Conservation (phyloP, 2,329 filamentous ascomycete genomes). For the Sporothrix sp. region DNA sequence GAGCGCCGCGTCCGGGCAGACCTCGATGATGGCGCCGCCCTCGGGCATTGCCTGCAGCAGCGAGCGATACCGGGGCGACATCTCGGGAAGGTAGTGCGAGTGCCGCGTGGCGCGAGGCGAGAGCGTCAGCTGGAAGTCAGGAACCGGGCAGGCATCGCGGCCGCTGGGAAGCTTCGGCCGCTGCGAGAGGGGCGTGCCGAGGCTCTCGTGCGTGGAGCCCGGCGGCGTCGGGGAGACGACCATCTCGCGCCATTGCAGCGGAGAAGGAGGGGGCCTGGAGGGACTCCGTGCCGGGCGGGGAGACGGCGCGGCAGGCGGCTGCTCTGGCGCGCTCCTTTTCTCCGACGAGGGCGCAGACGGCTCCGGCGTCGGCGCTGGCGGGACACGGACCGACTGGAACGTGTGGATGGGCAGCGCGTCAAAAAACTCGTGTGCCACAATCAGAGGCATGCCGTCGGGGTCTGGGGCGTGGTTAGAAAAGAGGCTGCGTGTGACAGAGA, state of each 20-base stretch:
- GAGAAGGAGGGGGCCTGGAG: slow-evolving; percentile 22
- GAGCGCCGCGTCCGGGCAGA: slow-evolving; percentile 77
- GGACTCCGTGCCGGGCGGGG: too few species aligned
- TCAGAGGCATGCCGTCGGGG: slow-evolving; percentile 69
- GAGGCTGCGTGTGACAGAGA: too few species aligned
- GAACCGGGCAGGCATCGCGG: slow-evolving; percentile 42
- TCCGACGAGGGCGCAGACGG: slow-evolving; percentile 27
- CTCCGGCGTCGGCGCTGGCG: slow-evolving; percentile 23
- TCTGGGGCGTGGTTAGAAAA: slow-evolving; percentile 30
- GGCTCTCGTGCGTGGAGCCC: slow-evolving; percentile 41
- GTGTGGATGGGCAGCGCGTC: slow-evolving; percentile 93
- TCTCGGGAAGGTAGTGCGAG: slow-evolving; percentile 73
- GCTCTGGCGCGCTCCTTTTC: too few species aligned
- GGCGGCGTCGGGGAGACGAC: slow-evolving; percentile 61
- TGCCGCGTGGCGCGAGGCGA: slow-evolving; percentile 69
- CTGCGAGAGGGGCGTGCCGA: slow-evolving; percentile 43
- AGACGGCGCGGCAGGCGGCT: background rate
- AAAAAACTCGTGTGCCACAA: slow-evolving; percentile 97
- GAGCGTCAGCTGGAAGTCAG: slow-evolving; percentile 82
- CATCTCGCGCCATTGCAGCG: slow-evolving; percentile 69
- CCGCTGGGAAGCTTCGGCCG: slow-evolving; percentile 30
- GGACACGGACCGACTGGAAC: slow-evolving; percentile 63
- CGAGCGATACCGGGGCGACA: slow-evolving; percentile 66
- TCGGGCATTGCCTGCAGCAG: slow-evolving; percentile 53
- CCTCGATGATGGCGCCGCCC: slow-evolving; percentile 70